Evolutionary conservation across 805 yeast genomes (phyloP), one percentile per base, ranked within the genome.

Genomic region (Zygoascus tannicola): DNA sequence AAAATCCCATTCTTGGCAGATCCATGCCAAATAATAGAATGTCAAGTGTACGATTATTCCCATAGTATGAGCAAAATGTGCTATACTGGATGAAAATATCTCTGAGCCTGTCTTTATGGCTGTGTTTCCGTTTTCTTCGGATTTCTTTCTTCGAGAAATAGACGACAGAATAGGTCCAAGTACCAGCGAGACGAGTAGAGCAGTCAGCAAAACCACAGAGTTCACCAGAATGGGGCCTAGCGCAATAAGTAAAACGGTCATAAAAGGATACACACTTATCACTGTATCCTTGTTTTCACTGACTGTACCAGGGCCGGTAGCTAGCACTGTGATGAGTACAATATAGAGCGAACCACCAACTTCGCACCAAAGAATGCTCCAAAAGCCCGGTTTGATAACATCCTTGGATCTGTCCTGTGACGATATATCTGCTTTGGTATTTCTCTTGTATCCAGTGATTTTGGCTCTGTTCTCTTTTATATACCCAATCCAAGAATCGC

Each of bases 371-470:
- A 82, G 65, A 10, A 82, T 69, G 55, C 85, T 85, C 22, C 76
- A 64, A 55, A 85, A 69, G 44, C 78, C 80, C 4, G 95, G 88
- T 53, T 80, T 74, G 35, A 77, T 70, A 5, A 72, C 64, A 44
- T 76, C 80, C 45, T 71, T 70, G 39, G 33, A n/a, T 32, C 69
- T 22, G 35, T 32, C 33, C 18, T 35, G 40, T n/a, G 44, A 26
- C 12, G 23, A 18, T 18, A 22, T 5, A 22, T 35, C 65, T 60
- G 70, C 65, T 57, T 74, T 82, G 36, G 80, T 72, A 5, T 56
- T 56, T 48, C 78, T 68, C 64, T 82, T 85, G 67, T 76, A 83
- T 35, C 97, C 97, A 15, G 95, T 87, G 51, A 82, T 73, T 57
- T 83, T 75, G 10, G 90, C 80, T 60, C 96, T 73, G 1, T 81